Evolutionary conservation across 1,139 yeast genomes (phyloP).

Genomic region (Nematodospora anomalae): DNA sequence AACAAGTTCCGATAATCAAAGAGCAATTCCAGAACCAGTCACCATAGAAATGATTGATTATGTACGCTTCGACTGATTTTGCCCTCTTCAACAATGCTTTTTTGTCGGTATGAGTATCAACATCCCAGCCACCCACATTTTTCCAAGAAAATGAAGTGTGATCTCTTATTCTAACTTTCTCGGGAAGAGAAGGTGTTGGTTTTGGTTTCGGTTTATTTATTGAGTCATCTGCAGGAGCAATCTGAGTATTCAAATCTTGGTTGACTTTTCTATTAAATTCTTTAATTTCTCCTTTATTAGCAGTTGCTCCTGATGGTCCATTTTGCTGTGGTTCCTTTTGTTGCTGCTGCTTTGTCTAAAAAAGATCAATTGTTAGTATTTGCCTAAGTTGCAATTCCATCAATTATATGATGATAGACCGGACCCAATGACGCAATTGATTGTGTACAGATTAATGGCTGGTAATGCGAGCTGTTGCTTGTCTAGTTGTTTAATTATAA

Average conservation of each 20-base stretch:
- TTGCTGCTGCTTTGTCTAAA: constrained; percentile 5
- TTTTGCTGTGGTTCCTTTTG: neutral
- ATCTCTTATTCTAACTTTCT: constrained; percentile 28
- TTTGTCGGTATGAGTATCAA: constrained; percentile 25
- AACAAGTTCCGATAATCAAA: constrained; percentile 66
- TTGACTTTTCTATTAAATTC: constrained; percentile 28
- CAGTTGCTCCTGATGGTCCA: neutral
- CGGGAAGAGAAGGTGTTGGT: constrained; percentile 8
- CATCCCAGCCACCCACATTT: constrained; percentile 44
- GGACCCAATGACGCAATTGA: too few relatives aligned
- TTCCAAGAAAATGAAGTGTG: constrained; percentile 43
- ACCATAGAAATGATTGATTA: constrained; percentile 64
- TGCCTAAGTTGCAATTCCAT: neutral
- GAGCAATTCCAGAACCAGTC: constrained; percentile 74
- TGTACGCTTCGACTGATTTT: constrained; percentile 52
- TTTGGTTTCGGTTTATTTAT: constrained; percentile 9
- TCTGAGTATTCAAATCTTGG: constrained; percentile 17
- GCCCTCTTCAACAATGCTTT: constrained; percentile 23
- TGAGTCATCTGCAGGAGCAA: constrained; percentile 4
- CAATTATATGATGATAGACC: neutral
- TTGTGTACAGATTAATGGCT: too few relatives aligned
- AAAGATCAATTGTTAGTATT: constrained; percentile 12
- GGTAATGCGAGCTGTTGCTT: too few relatives aligned
- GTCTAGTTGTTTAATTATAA: too few relatives aligned
- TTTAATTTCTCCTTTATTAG: constrained; percentile 33